Conservation (phyloP, 352 stramenopile species). For the Phytophthora chlamydospora region DNA sequence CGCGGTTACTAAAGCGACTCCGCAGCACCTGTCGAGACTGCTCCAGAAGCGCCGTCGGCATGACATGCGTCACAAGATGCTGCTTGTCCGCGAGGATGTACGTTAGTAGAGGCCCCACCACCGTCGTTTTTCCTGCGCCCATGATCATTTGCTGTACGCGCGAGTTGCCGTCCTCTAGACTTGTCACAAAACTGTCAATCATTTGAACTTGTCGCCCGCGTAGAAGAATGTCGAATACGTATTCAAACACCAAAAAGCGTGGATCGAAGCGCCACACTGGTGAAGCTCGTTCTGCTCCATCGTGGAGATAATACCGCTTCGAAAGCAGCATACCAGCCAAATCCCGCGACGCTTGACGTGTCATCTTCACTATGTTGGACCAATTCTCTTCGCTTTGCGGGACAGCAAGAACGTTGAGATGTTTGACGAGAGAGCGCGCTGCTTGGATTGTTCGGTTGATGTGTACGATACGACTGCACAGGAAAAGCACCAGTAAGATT, state of each 20-base stretch:
- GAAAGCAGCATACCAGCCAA: constrained; percentile 76
- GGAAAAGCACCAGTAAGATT: constrained; percentile 67
- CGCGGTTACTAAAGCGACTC: constrained; percentile 96
- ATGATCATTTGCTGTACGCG: constrained; percentile 99
- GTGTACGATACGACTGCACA: constrained; percentile 86
- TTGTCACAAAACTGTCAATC: constrained; percentile 98
- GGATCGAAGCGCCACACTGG: constrained; percentile 93
- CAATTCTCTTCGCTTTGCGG: constrained; percentile 18
- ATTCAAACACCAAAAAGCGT: constrained; percentile 99
- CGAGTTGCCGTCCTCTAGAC: constrained; percentile 72
- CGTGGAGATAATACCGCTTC: constrained; percentile 75
- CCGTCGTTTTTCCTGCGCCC: constrained; percentile 99
- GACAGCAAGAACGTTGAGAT: constrained; percentile 17
- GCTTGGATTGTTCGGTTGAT: constrained; percentile 79
- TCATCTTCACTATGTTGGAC: constrained; percentile 62
- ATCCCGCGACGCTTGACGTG: constrained; percentile 83
- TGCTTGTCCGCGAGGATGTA: constrained; percentile 97
- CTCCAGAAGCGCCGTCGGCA: constrained; percentile 98
- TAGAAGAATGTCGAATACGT: constrained; percentile 98
- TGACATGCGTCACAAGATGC: constrained; percentile 97
- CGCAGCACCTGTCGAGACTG: constrained; percentile 98
- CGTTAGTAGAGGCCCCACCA: constrained; percentile 98
- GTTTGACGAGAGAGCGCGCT: constrained; percentile 38
- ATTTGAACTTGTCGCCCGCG: constrained; percentile 98
- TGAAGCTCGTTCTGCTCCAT: constrained; percentile 3